These are phyloP conservation scores for Polymyxa betae DNA, from an alignment of 208 protist genomes.

Conservation along the genomic window DNA sequence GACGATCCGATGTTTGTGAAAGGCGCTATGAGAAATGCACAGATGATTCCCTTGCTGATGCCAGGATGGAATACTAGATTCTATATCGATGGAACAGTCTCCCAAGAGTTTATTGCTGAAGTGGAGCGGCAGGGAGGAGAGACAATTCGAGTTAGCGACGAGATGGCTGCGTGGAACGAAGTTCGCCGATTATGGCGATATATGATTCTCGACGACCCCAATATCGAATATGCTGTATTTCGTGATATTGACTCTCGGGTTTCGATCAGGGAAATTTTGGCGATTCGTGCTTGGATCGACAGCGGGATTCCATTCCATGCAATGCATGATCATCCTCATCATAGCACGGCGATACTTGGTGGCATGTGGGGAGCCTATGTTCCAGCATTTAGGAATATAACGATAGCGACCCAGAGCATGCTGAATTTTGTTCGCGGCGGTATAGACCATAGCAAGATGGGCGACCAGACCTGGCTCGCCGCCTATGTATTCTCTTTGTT, in stretches of 20 bases:
- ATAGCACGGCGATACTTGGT: neutral
- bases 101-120: neutral
- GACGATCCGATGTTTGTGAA: too few species aligned
- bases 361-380: constrained; percentile 2
- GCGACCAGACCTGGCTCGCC: neutral
- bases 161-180: neutral
- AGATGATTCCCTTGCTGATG: neutral
- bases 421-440: neutral
- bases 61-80: neutral
- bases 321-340: neutral
- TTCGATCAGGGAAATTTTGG: neutral
- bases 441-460: neutral
- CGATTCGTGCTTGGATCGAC: neutral
- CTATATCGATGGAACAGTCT: neutral
- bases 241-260: neutral
- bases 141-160: neutral
- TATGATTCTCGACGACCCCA: neutral
- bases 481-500: neutral
- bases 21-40: neutral
- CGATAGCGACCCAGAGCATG: neutral
- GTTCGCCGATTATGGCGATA: neutral
- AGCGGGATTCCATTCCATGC: neutral
- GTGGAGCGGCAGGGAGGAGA: neutral
- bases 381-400: neutral
- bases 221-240: neutral